Percentiles rank a stretch among this genome's conserved stretches.
Evolutionary conservation across 2,329 filamentous ascomycete species (phyloP).

Genomic region (Nothophoma quercina): DNA sequence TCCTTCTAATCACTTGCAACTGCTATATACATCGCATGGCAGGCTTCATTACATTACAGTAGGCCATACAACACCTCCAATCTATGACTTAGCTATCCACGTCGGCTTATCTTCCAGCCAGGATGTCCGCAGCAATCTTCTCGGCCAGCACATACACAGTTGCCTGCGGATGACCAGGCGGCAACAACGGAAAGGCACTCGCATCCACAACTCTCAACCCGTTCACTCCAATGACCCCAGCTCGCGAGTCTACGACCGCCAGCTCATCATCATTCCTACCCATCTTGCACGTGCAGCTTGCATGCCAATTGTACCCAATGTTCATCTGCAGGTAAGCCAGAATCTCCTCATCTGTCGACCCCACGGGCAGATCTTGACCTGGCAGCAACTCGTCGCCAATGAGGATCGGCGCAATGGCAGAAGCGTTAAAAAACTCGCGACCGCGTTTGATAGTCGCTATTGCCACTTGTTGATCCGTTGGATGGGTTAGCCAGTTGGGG

Average conservation of each 20-base stretch:
- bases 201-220: conserved; percentile 47
- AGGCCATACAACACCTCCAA: too few species aligned
- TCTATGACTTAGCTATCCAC: too few species aligned
- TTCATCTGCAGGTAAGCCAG: conserved; percentile 17
- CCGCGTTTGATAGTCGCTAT: conserved; percentile 43
- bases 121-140: conserved; percentile 31
- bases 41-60: too few species aligned
- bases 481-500: conserved; percentile 26
- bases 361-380: conserved; percentile 21
- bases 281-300: conserved; percentile 39
- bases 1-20: too few species aligned
- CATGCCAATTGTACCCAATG: conserved; percentile 31
- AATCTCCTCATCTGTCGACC: conserved; percentile 20
- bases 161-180: conserved; percentile 47
- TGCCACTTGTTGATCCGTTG: conserved; percentile 41
- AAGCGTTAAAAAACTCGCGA: conserved; percentile 34
- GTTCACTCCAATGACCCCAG: conserved; percentile 42
- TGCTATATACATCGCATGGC: too few species aligned
- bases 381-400: conserved; percentile 32
- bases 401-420: conserved; percentile 30
- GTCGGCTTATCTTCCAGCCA: background rate
- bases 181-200: conserved; percentile 39
- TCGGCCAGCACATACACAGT: conserved; percentile 37
- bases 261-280: conserved; percentile 35
- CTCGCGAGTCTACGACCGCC: conserved; percentile 47